A percentile compares a stretch with the other conserved stretches of the same genome.
Evolutionary conservation across 192 early-diverging fungal species (phyloP).

Genomic region (Endogone sp.): DNA sequence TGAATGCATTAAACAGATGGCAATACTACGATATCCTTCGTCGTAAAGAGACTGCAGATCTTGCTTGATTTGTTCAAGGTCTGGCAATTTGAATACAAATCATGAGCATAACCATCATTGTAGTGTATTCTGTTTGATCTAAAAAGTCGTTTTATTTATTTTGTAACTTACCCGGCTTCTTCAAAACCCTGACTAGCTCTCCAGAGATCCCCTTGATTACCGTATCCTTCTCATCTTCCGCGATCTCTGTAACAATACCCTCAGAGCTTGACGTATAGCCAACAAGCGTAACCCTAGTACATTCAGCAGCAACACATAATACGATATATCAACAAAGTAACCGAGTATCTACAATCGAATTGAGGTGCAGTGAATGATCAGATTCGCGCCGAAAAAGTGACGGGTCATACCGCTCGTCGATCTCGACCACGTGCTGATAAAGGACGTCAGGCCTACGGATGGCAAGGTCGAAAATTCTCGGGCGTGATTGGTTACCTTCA

Average conservation of each 20-base stretch:
- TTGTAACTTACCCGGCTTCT: slow-evolving; percentile 48
- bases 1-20: slow-evolving; percentile 92
- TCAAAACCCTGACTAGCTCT: slow-evolving; percentile 75
- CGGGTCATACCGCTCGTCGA: slow-evolving; percentile 71
- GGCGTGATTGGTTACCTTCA: slow-evolving; percentile 85
- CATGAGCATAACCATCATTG: too few species aligned
- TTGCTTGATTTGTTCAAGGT: slow-evolving; percentile 48
- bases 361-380: slow-evolving; percentile 7
- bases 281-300: slow-evolving; percentile 72
- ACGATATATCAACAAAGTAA: background rate
- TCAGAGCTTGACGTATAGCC: slow-evolving; percentile 59
- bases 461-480: slow-evolving; percentile 91
- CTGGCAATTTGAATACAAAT: slow-evolving; percentile 21
- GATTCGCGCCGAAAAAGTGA: background rate
- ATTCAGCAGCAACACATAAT: background rate
- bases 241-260: slow-evolving; percentile 30
- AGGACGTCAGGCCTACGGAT: slow-evolving; percentile 86
- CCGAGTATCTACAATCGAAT: too few species aligned
- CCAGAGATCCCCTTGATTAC: slow-evolving; percentile 74
- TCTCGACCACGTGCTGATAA: slow-evolving; percentile 72
- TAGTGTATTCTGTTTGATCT: too few species aligned
- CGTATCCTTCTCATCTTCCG: slow-evolving; percentile 28
- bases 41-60: slow-evolving; percentile 59
- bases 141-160: too few species aligned
- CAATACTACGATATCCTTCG: slow-evolving; percentile 79